Evolutionary conservation across 805 yeast species (phyloP), one percentile per base, ranked within the genome.

Genomic region (Danielia oregonensis): DNA sequence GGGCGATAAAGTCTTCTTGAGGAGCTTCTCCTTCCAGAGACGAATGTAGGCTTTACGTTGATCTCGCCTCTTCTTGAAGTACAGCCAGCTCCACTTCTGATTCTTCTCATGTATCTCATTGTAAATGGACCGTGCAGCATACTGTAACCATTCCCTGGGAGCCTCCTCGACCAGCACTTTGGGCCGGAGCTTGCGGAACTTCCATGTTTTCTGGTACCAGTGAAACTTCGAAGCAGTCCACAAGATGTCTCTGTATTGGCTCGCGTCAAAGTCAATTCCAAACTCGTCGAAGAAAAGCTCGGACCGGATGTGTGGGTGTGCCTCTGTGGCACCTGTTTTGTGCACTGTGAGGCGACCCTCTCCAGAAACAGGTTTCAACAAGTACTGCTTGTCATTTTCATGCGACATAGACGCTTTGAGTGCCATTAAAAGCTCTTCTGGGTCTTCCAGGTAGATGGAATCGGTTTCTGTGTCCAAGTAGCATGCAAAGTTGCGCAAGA

Each of bases 341-440:
- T 86, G 86, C 11, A 93, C 63, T 0, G 88, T 80, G 22, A 94
- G 59, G 49, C 80, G 82, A 24, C 97, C 97, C 26, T 71, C 67
- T 17, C 97, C 97, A 7, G 87, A 78, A 1, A 93, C 96, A 0
- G 99, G 99, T 37, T 81, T 75, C 39, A 93, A 61, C 6, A 93
- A 63, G 46, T 70, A 82, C 44, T 82, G 84, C 19, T 68, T 35
- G 1, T 30, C 22, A 14, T 37, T 30, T 6, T 34, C 56, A 15
- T 55, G 51, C 7, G 62, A 58, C 21, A 79, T 68, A 4, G 73
- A 58, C 1, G 60, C 46, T 42, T 73, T 65, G 51, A 83, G 78
- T 11, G 55, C 59, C n/a, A 52, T 47, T 8, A 81, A 49, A 21
- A 82, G 60, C 26, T 63, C 67, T 2, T 70, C 78, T 11, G 62